A percentile compares a stretch with the other conserved stretches of the same genome.
Conservation (phyloP, 2,329 filamentous ascomycete genomes). For the Ceratocystis alfenasii region DNA sequence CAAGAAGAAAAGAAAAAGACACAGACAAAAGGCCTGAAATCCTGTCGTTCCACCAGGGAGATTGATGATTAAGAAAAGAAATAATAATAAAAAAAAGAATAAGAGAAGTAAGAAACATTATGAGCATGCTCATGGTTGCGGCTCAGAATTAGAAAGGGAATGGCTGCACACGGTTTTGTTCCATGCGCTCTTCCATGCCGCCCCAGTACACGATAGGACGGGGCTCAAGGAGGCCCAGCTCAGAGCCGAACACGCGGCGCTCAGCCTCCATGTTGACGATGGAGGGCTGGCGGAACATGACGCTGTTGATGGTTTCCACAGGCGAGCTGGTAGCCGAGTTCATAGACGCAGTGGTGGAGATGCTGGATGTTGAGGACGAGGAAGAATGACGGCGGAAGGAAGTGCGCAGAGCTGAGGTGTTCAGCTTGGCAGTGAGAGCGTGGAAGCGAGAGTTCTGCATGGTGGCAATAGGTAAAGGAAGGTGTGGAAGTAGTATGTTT, state of each 20-base stretch:
- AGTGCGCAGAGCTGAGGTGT: constrained; percentile 36
- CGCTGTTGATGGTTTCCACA: constrained; percentile 44
- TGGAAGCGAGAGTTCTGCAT: constrained; percentile 42
- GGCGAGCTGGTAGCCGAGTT: constrained; percentile 33
- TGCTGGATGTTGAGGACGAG: constrained; percentile 34
- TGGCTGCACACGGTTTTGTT: constrained; percentile 17
- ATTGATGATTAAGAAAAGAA: constrained; percentile 19
- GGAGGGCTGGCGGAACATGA: constrained; percentile 47
- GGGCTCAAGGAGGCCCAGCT: constrained; percentile 48
- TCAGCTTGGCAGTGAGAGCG: constrained; percentile 40
- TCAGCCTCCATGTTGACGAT: constrained; percentile 48
- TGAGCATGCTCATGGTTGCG: background rate
- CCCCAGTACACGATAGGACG: constrained; percentile 52
- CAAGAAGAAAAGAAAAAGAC: constrained; percentile 9
- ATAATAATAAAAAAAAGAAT: constrained; percentile 4
- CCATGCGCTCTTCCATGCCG: constrained; percentile 49
- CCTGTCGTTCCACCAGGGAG: constrained; percentile 16
- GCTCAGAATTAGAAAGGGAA: constrained; percentile 16
- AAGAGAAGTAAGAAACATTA: background rate
- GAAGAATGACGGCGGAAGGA: constrained; percentile 42
- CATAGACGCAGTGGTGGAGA: constrained; percentile 16
- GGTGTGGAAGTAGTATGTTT: background rate
- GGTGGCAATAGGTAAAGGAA: constrained; percentile 25
- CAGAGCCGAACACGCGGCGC: constrained; percentile 39
- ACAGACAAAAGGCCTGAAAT: constrained; percentile 10